Conservation (phyloP, 1,284 basidiomycete genomes). For the Dichomitus squalens region DNA sequence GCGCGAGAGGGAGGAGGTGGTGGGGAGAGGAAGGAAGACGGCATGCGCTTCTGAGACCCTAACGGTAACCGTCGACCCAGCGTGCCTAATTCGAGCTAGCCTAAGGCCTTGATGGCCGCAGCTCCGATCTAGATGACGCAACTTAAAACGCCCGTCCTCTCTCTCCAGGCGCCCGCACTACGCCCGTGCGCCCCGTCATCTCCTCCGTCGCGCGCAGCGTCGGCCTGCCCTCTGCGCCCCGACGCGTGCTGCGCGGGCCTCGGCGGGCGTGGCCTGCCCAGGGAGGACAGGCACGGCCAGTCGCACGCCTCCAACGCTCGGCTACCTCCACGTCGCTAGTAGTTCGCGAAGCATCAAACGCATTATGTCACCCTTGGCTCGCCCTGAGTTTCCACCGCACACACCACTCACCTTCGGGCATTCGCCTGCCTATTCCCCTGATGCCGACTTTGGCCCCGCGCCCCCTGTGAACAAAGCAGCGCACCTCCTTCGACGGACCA, state of each 20-base stretch:
- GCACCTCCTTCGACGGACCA: constrained; percentile 3
- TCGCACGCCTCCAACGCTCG: background rate
- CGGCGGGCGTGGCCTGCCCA: background rate
- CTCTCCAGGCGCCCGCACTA: constrained; percentile 20
- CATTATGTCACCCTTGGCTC: constrained; percentile 20
- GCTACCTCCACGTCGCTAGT: background rate
- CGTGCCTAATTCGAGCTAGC: constrained; percentile 37
- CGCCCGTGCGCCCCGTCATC: constrained; percentile 5
- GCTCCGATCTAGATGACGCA: constrained; percentile 39
- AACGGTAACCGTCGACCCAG: constrained; percentile 35
- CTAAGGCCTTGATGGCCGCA: constrained; percentile 35
- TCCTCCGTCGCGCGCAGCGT: constrained; percentile 3
- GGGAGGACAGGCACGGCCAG: background rate
- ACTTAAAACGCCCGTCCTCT: constrained; percentile 30
- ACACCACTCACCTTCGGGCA: constrained; percentile 20
- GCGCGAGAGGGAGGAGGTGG: constrained; percentile 33
- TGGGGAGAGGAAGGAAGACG: constrained; percentile 39
- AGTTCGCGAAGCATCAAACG: constrained; percentile 19
- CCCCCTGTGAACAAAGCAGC: constrained; percentile 9
- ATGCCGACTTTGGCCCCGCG: constrained; percentile 6
- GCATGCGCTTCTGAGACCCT: constrained; percentile 37
- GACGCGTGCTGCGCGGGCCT: background rate
- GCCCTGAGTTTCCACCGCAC: constrained; percentile 20
- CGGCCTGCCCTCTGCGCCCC: constrained; percentile 10
- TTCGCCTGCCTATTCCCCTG: constrained; percentile 9